These are phyloP conservation scores for Creolimax fragrantissima DNA, from an alignment of 78 protist species.

Conservation along the genomic window DNA sequence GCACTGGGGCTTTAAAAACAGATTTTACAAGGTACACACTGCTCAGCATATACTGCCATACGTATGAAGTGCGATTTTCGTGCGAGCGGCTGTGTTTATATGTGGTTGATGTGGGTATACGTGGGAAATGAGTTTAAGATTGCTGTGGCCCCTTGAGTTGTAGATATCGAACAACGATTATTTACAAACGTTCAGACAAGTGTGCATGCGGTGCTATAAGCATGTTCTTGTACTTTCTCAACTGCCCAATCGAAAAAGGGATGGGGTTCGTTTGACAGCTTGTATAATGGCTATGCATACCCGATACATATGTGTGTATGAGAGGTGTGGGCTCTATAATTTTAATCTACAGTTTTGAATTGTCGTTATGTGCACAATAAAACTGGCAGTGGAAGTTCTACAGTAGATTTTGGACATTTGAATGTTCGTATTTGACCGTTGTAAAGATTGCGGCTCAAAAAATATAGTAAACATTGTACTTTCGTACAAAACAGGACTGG, in stretches of 20 bases:
- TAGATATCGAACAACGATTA: background rate
- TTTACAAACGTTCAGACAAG: background rate
- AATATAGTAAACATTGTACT: background rate
- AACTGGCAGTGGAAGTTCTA: background rate
- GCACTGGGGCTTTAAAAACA: constrained; percentile 44
- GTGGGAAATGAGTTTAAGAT: too few species aligned
- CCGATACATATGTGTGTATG: background rate
- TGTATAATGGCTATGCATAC: too few species aligned
- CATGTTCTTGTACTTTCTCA: too few species aligned
- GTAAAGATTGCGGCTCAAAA: background rate
- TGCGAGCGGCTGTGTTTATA: background rate
- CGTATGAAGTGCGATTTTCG: background rate
- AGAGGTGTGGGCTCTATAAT: background rate
- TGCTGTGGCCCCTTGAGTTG: background rate
- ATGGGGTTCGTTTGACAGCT: too few species aligned
- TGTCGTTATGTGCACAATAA: background rate
- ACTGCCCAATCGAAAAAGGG: too few species aligned
- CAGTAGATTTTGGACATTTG: background rate
- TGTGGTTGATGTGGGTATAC: background rate
- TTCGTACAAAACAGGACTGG: background rate
- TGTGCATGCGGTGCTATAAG: background rate
- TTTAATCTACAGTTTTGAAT: background rate
- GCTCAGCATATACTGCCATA: background rate
- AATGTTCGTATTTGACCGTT: background rate
- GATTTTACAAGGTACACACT: constrained; percentile 26